Conservation (phyloP, 2,329 filamentous ascomycete genomes). For the Penicillium rolfsii region DNA sequence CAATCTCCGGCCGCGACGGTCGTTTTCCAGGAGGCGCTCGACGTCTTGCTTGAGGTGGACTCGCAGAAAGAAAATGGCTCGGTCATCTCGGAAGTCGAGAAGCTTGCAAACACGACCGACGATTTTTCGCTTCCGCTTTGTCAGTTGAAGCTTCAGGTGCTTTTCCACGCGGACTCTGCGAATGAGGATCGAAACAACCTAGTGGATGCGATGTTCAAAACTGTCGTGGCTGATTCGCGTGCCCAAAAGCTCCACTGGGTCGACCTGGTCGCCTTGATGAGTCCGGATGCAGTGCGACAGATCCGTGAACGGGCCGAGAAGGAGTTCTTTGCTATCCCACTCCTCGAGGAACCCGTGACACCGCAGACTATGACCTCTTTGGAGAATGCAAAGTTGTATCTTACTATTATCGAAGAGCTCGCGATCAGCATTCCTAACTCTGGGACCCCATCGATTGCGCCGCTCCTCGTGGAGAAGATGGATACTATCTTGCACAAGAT, state of each 20-base stretch:
- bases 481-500: constrained; percentile 44
- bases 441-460: constrained; percentile 36
- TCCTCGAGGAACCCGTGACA: constrained; percentile 33
- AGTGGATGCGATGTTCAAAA: constrained; percentile 46
- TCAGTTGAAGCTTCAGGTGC: constrained; percentile 47
- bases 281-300: constrained; percentile 43
- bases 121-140: constrained; percentile 50
- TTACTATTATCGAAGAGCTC: constrained; percentile 46
- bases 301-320: constrained; percentile 48
- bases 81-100: constrained; percentile 38
- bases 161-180: constrained; percentile 39
- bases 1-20: constrained; percentile 33
- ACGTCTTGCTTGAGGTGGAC: constrained; percentile 38
- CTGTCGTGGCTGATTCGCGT: constrained; percentile 41
- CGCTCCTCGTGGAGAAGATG: constrained; percentile 47
- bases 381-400: constrained; percentile 41
- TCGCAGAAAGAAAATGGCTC: constrained; percentile 22
- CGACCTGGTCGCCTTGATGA: constrained; percentile 45
- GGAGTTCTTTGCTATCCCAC: constrained; percentile 42
- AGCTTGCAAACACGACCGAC: constrained; percentile 42
- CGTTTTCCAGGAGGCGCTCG: constrained; percentile 38
- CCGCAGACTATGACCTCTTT: constrained; percentile 27
- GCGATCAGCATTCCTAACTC: constrained; percentile 42
- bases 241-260: constrained; percentile 43
- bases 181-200: constrained; percentile 37